These are phyloP conservation scores for Trifolium subterraneum DNA, from an alignment of 306 rosid species.

Conservation along the genomic window DNA sequence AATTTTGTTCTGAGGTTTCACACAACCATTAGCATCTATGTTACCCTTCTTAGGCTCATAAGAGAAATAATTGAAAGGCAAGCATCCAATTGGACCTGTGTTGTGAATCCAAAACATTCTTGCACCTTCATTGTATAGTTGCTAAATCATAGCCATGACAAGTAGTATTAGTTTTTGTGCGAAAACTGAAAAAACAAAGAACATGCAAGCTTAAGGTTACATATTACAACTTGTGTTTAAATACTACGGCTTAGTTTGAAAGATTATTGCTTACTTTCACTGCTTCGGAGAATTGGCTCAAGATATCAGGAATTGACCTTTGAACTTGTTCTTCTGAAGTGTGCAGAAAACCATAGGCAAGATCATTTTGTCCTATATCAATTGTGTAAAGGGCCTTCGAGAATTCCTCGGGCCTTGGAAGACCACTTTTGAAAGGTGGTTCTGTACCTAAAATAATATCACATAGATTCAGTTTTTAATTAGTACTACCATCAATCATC, in stretches of 20 bases:
- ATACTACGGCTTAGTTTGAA: no score
- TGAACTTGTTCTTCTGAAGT: slow-evolving; percentile 61
- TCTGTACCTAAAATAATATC: slow-evolving; percentile 46
- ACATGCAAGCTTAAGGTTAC: no score
- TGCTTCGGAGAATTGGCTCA: slow-evolving; percentile 57
- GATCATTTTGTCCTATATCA: slow-evolving; percentile 93
- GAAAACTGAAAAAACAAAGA: no score
- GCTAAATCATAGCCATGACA: slow-evolving; percentile 52
- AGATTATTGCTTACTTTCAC: slow-evolving; percentile 51
- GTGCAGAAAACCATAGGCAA: slow-evolving; percentile 62
- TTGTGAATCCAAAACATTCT: slow-evolving; percentile 79
- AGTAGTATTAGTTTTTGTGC: slow-evolving; percentile 2
- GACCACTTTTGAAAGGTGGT: slow-evolving; percentile 48
- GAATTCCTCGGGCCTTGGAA: slow-evolving; percentile 74
- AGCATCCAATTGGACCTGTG: slow-evolving; percentile 85
- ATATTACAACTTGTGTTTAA: no score
- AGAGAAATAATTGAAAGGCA: slow-evolving; percentile 60
- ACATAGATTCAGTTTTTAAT: slow-evolving; percentile 3
- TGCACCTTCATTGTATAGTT: slow-evolving; percentile 74
- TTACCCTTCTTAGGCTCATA: slow-evolving; percentile 54
- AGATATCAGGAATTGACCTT: slow-evolving; percentile 70
- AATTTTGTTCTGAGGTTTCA: slow-evolving; percentile 62
- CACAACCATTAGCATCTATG: slow-evolving; percentile 71
- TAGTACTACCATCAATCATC: not conserved
- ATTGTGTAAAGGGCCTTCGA: slow-evolving; percentile 75